Percentiles rank a stretch among this genome's conserved stretches.
These are phyloP conservation scores for Penicillium subrubescens DNA, from an alignment of 495 filamentous ascomycete genomes.

Conservation along the genomic window DNA sequence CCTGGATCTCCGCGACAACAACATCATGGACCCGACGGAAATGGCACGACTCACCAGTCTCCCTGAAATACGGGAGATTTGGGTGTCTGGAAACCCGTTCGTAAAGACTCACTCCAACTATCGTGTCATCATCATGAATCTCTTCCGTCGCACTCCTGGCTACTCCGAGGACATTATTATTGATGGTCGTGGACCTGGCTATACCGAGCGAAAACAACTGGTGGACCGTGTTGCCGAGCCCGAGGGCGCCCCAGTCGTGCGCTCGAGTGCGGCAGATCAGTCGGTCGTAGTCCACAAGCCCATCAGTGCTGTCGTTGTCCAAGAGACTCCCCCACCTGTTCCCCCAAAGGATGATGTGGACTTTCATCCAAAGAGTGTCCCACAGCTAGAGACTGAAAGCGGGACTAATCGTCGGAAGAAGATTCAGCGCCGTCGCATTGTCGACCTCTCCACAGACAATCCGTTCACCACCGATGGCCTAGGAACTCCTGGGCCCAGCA, in stretches of 20 bases:
- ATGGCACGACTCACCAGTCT: slow-evolving; percentile 86
- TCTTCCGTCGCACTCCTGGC: slow-evolving; percentile 90
- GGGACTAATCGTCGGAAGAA: slow-evolving; percentile 51
- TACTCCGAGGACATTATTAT: slow-evolving; percentile 89
- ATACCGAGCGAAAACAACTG: slow-evolving; percentile 79
- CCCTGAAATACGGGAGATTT: slow-evolving; percentile 89
- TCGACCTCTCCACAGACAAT: slow-evolving; percentile 74
- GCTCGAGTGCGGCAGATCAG: slow-evolving; percentile 57
- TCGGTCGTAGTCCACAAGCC: slow-evolving; percentile 65
- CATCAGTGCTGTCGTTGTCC: slow-evolving; percentile 16
- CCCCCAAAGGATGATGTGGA: not conserved
- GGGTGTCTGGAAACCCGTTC: slow-evolving; percentile 88
- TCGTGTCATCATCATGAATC: slow-evolving; percentile 89
- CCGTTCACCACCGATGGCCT: slow-evolving; percentile 40
- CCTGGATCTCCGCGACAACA: slow-evolving; percentile 90
- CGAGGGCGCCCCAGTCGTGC: slow-evolving; percentile 73
- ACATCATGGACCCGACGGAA: slow-evolving; percentile 85
- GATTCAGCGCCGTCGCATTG: slow-evolving; percentile 70
- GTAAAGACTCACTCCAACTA: slow-evolving; percentile 83
- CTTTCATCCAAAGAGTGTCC: slow-evolving; percentile 43
- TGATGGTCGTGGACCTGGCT: slow-evolving; percentile 77
- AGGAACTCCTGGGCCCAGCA: slow-evolving; percentile 31
- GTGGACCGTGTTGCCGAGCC: slow-evolving; percentile 79
- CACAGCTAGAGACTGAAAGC: slow-evolving; percentile 33
- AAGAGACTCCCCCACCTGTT: slow-evolving; percentile 8